Conservation (phyloP, 192 early-diverging fungal species). For the Gryganskiella cystojenkinii region DNA sequence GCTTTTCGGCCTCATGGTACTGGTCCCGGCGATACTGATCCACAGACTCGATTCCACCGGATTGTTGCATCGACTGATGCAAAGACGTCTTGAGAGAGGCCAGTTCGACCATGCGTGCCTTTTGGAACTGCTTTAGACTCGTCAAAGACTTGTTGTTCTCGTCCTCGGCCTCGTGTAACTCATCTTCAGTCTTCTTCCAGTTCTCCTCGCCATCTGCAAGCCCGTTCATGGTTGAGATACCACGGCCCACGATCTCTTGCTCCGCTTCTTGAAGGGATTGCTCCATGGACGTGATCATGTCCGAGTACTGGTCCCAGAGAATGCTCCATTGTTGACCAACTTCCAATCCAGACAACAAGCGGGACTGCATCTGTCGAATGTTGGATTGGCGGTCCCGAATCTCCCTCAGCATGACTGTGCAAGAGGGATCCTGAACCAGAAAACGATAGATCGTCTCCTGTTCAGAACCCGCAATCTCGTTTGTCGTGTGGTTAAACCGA, state of each 20-base stretch:
- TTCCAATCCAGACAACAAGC: conserved; percentile 30
- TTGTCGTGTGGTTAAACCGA: conserved; percentile 11
- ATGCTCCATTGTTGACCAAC: conserved; percentile 42
- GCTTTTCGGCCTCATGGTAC: conserved; percentile 41
- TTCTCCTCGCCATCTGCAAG: conserved; percentile 42
- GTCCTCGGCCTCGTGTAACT: conserved; percentile 32
- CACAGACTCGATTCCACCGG: conserved; percentile 34
- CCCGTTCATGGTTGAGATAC: conserved; percentile 26
- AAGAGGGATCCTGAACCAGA: conserved; percentile 29
- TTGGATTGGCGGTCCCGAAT: conserved; percentile 16
- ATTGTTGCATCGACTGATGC: conserved; percentile 32
- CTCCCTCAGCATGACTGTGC: conserved; percentile 24
- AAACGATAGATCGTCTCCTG: conserved; percentile 23
- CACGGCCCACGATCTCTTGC: conserved; percentile 27
- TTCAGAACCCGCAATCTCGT: conserved; percentile 30
- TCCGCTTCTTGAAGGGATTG: conserved; percentile 30
- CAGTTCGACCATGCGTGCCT: conserved; percentile 34
- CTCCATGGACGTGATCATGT: conserved; percentile 22
- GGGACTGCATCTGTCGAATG: conserved; percentile 16
- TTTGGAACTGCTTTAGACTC: conserved; percentile 34
- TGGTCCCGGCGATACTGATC: conserved; percentile 35
- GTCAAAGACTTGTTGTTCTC: conserved; percentile 23
- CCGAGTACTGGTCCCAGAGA: conserved; percentile 48
- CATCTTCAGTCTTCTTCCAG: conserved; percentile 50
- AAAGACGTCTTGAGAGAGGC: conserved; percentile 28